Percentiles rank a stretch among this genome's conserved stretches.
Conservation (phyloP, 208 protist genomes). For the Trichomonas gallinae region DNA sequence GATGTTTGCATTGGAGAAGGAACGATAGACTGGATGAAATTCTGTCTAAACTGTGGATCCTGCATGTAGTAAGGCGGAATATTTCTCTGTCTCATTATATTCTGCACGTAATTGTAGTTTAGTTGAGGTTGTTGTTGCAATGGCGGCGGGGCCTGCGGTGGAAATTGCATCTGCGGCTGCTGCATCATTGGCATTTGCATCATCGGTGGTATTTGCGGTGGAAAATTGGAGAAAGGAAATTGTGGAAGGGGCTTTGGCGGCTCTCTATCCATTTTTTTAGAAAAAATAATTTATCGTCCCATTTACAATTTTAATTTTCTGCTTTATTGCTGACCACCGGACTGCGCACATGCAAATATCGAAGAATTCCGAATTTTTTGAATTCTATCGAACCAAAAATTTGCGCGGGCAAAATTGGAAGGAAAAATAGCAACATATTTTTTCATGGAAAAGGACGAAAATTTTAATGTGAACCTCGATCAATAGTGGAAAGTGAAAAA, state of each 20-base stretch:
- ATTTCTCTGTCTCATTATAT: not conserved
- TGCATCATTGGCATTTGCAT: not conserved
- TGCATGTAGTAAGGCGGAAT: not conserved
- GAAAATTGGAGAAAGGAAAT: not conserved
- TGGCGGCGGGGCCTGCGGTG: not conserved
- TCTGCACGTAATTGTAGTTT: not conserved
- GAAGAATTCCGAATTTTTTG: not conserved
- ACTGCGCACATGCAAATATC: not conserved
- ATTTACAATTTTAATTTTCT: not conserved
- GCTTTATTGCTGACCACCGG: not conserved
- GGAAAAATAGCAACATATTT: not conserved
- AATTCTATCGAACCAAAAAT: not conserved
- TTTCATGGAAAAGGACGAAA: not conserved
- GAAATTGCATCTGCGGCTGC: not conserved
- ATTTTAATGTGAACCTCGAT: not conserved
- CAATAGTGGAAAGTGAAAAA: no score
- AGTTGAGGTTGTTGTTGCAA: not conserved
- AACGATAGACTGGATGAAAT: not conserved
- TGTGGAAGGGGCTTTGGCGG: not conserved
- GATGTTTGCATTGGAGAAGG: not conserved
- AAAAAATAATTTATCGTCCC: not conserved
- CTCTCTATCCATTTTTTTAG: not conserved
- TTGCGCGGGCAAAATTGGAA: not conserved
- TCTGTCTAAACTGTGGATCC: not conserved
- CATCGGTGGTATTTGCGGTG: not conserved